These are phyloP conservation scores for Wickerhamiella pararugosa DNA, from an alignment of 1,139 yeast genomes.

Conservation along the genomic window DNA sequence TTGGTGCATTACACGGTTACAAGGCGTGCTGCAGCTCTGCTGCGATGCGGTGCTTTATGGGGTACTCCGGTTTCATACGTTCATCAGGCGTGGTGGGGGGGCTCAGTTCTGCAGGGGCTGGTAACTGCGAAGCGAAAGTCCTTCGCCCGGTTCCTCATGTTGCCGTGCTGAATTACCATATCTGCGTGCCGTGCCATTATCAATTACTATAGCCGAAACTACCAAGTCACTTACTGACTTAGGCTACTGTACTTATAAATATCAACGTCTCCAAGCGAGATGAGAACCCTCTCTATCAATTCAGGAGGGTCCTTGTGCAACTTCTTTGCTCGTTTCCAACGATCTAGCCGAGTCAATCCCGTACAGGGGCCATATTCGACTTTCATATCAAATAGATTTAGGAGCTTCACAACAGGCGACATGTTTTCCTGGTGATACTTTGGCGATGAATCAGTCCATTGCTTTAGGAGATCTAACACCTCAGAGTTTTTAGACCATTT, in stretches of 20 bases:
- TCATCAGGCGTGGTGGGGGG: too few species aligned
- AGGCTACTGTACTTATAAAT: conserved; percentile 2
- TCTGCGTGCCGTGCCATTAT: too few species aligned
- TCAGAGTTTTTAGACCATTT: not conserved
- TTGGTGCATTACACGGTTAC: too few species aligned
- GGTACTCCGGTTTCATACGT: too few species aligned
- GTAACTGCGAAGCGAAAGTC: too few species aligned
- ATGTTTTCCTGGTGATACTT: conserved; percentile 20
- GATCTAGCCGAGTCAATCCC: conserved; percentile 25
- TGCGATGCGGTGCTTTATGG: too few species aligned
- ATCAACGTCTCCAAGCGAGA: conserved; percentile 1
- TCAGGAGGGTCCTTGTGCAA: conserved; percentile 39
- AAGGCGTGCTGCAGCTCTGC: too few species aligned
- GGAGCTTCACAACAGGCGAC: conserved; percentile 20
- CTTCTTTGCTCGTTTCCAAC: conserved; percentile 89
- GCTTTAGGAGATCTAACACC: not conserved
- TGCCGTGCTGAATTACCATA: too few species aligned
- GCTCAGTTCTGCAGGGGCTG: too few species aligned
- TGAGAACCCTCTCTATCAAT: conserved; percentile 16
- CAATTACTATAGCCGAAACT: too few species aligned
- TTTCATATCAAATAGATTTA: conserved; percentile 25
- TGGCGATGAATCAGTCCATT: conserved; percentile 5
- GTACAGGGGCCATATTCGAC: conserved; percentile 26
- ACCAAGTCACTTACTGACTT: too few species aligned
- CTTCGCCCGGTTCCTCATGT: too few species aligned